A percentile compares a stretch with the other conserved stretches of the same genome.
phyloP scores from a whole-genome alignment of 768 basidiomycete species.

The Suillus clintonianus region DNA sequence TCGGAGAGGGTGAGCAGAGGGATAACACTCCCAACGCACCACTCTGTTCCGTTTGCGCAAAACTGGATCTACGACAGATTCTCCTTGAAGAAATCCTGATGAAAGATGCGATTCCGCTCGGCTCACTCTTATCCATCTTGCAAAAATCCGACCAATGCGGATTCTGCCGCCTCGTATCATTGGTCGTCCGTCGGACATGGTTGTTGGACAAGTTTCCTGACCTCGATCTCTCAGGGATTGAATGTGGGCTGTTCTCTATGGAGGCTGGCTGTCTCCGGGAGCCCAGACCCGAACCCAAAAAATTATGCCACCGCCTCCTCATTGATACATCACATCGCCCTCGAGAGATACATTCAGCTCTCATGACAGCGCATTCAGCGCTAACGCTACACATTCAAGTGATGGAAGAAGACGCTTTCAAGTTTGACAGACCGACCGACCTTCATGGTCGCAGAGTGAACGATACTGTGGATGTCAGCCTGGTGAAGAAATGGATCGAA shows the following conservation, averaged over 20 bases:
- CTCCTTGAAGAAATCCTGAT: conserved; percentile 1
- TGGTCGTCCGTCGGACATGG: conserved; percentile 1
- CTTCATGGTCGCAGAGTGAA: conserved; percentile 4
- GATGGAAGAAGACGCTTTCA: conserved; percentile 1
- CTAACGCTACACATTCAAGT: background rate
- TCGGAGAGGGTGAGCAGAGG: no score
- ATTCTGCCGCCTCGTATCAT: conserved; percentile 3
- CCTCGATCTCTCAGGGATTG: background rate
- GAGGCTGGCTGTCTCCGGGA: no score
- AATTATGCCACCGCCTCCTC: background rate
- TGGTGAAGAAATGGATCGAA: conserved; percentile 1
- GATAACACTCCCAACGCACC: background rate
- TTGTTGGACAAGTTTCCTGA: conserved; percentile 1
- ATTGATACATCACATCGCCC: conserved; percentile 2
- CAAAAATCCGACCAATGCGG: conserved; percentile 1
- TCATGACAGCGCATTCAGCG: background rate
- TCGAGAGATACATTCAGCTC: background rate
- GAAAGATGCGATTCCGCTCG: background rate
- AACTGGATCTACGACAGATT: background rate
- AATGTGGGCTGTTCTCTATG: background rate
- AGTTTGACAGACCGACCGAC: background rate
- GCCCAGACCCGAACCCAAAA: background rate
- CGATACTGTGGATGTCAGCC: background rate
- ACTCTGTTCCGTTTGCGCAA: conserved; percentile 2
- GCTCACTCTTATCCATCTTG: background rate